Conservation (phyloP, 305 asterid species). For the Rubia occidens region DNA sequence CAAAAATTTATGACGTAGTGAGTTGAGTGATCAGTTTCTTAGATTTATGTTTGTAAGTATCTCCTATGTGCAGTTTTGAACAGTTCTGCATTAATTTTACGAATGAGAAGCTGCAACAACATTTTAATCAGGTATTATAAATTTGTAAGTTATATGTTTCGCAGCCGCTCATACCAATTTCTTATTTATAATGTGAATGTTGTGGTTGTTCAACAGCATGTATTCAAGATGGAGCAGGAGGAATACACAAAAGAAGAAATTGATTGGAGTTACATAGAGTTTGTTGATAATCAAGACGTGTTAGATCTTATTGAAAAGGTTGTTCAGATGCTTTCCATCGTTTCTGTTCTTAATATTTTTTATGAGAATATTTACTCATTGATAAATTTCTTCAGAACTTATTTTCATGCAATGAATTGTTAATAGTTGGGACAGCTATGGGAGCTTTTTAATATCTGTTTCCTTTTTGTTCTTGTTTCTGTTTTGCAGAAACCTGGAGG, state of each 20-base stretch:
- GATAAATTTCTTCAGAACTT: slow-evolving; percentile 9
- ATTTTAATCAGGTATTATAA: slow-evolving; percentile 77
- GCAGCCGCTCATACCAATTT: slow-evolving; percentile 12
- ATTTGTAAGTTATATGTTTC: slow-evolving; percentile 15
- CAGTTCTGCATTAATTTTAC: slow-evolving; percentile 95
- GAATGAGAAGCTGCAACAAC: slow-evolving; percentile 97
- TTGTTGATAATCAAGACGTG: slow-evolving; percentile 89
- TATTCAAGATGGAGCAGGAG: slow-evolving; percentile 96
- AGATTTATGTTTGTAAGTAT: slow-evolving; percentile 7
- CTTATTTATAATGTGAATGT: slow-evolving; percentile 18
- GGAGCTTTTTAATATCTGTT: neutral
- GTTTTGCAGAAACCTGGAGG: slow-evolving; percentile 95
- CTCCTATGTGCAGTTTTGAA: slow-evolving; percentile 52
- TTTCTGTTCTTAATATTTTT: slow-evolving; percentile 5
- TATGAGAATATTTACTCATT: neutral
- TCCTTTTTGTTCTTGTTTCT: slow-evolving; percentile 4
- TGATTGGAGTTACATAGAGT: slow-evolving; percentile 94
- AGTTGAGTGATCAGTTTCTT: slow-evolving; percentile 7
- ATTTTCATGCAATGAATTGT: slow-evolving; percentile 6
- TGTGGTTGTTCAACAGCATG: slow-evolving; percentile 47
- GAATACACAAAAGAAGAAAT: slow-evolving; percentile 86
- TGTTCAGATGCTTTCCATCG: slow-evolving; percentile 10
- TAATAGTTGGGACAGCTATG: slow-evolving; percentile 9
- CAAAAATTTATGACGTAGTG: slow-evolving; percentile 11
- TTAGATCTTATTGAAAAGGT: slow-evolving; percentile 96